These are phyloP conservation scores for Epithele typhae DNA, from an alignment of 768 basidiomycete genomes.

Conservation along the genomic window DNA sequence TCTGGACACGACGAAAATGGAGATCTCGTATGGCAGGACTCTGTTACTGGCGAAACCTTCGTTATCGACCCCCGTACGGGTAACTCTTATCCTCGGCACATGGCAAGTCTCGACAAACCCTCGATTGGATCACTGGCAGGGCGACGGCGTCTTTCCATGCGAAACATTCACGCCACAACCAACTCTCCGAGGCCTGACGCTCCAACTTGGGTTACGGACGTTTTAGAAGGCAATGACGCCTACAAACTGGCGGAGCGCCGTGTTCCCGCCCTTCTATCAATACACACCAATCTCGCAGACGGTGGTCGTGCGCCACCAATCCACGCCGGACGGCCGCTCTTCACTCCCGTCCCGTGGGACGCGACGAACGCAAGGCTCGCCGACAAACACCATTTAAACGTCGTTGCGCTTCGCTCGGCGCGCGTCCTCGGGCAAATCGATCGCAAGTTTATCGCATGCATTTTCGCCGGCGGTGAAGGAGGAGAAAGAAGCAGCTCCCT, in stretches of 20 bases:
- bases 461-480: slow-evolving; percentile 28
- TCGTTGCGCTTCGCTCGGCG: slow-evolving; percentile 52
- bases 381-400: too few relatives aligned
- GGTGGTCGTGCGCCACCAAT: not conserved
- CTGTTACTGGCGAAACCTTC: slow-evolving; percentile 53
- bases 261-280: slow-evolving; percentile 36
- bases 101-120: too few relatives aligned
- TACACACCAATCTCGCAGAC: not conserved
- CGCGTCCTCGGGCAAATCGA: slow-evolving; percentile 82
- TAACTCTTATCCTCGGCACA: slow-evolving; percentile 49
- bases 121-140: too few relatives aligned
- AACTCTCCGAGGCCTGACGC: slow-evolving; percentile 20
- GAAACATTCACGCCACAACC: too few relatives aligned
- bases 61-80: slow-evolving; percentile 67
- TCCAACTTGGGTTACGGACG: slow-evolving; percentile 63
- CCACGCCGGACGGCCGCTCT: not conserved
- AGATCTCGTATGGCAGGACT: slow-evolving; percentile 59
- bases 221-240: slow-evolving; percentile 56
- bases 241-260: slow-evolving; percentile 46
- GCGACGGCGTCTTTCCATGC: too few relatives aligned
- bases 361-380: slow-evolving; percentile 5
- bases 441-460: slow-evolving; percentile 83
- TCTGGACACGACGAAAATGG: too few relatives aligned
- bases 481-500: slow-evolving; percentile 33
- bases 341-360: slow-evolving; percentile 1